Base-by-base conservation (phyloP, 1,139 yeast species). In the Suhomyces bolitotheri region DNA sequence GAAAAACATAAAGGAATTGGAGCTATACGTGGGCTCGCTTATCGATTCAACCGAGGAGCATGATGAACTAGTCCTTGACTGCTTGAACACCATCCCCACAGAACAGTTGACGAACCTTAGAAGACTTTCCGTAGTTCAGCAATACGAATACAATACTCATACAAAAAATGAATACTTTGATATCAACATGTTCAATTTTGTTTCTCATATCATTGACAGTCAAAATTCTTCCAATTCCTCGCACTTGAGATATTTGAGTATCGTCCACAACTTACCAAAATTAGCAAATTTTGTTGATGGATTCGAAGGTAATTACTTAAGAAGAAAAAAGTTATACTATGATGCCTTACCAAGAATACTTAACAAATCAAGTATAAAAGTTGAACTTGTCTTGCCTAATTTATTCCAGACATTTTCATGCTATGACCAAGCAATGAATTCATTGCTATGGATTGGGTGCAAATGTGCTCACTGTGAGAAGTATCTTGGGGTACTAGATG, bases 391-490 rank as follows among this genome's bases (percentile, higher is more conserved):
- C 2, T 66, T 80, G 1, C 88, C 89, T 2, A 76, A 78, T 7
- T 64, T 81, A 32, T 54, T 84, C 39, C 77, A 78, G 38, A 61
- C 80, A 0, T 60, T 82, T 21, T 67, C 87, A 0, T 75, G 86
- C 41, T 84, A 82, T 54, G 92, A 83, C 45, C 81, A 80, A 39
- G 58, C 82, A 7, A 78, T 80, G 58, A 81, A 85, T 37, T 82
- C 80, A 42, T 45, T 83, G 35, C 55, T 84, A 26, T 84, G 90
- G 89, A 83, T 82, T 53, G 90, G 90, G 0, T 83, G 92, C 54
- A 71, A 71, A 36, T 83, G 94, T 52, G 42, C 46, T 0, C 75
- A 71, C 44, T 83, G 94, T 50, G 50, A 50, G 3, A 55, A 59
- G 23, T 71, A 71, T 35, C 57, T 83, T 17, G 69, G 68, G 0